Percentiles rank a stretch among this genome's conserved stretches.
Conservation (phyloP, 495 filamentous ascomycete genomes). For the Collariella sp. region DNA sequence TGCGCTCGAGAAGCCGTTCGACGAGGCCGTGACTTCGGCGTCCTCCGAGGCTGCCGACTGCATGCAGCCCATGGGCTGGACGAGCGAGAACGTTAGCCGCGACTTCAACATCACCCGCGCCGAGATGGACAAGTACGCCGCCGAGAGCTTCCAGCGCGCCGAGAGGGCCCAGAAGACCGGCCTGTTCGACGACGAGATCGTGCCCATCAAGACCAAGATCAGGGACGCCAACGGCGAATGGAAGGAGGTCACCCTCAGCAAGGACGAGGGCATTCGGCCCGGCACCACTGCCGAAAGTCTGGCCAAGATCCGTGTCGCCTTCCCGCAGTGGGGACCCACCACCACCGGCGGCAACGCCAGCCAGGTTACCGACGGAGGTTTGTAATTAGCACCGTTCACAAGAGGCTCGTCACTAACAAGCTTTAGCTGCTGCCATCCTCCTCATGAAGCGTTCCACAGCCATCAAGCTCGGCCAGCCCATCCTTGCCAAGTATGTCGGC, state of each 20-base stretch:
- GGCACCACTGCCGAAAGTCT: slow-evolving; percentile 81
- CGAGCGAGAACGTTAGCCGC: slow-evolving; percentile 86
- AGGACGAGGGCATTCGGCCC: slow-evolving; percentile 81
- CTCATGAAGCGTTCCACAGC: slow-evolving; percentile 92
- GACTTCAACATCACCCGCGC: slow-evolving; percentile 82
- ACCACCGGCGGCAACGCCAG: slow-evolving; percentile 92
- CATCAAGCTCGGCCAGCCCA: slow-evolving; percentile 77
- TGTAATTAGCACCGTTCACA: neutral
- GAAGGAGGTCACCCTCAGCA: slow-evolving; percentile 65
- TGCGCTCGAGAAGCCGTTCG: slow-evolving; percentile 61
- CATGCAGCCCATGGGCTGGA: slow-evolving; percentile 95
- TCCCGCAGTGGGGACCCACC: slow-evolving; percentile 78
- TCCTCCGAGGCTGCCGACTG: slow-evolving; percentile 74
- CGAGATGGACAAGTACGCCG: slow-evolving; percentile 73
- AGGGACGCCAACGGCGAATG: slow-evolving; percentile 77
- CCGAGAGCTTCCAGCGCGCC: slow-evolving; percentile 76
- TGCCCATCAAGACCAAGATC: slow-evolving; percentile 68
- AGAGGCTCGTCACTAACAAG: neutral
- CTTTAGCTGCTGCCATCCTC: slow-evolving; percentile 67
- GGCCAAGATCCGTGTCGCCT: slow-evolving; percentile 81
- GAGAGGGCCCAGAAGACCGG: slow-evolving; percentile 88
- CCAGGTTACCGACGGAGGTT: slow-evolving; percentile 85
- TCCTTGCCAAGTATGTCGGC: slow-evolving; percentile 89
- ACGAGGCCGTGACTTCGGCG: slow-evolving; percentile 62
- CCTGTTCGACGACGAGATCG: slow-evolving; percentile 91